phyloP scores from a whole-genome alignment of 108 stramenopile genomes.

The Skeletonema tropicum region DNA sequence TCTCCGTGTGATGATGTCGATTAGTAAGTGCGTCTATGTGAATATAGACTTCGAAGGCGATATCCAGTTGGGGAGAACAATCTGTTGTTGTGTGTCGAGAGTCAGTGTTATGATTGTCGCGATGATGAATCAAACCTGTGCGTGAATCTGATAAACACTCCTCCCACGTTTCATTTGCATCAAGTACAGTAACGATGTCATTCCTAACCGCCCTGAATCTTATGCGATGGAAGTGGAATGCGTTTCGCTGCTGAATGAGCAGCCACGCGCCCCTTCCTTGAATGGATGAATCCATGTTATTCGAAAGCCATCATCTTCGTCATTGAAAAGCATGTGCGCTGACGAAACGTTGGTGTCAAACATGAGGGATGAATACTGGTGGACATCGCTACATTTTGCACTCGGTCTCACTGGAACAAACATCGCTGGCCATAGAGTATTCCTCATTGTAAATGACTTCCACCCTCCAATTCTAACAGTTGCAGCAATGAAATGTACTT shows the following conservation, averaged over 20 bases:
- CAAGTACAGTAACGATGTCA: slow-evolving; percentile 27
- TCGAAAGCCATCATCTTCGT: slow-evolving; percentile 77
- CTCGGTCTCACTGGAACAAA: slow-evolving; percentile 29
- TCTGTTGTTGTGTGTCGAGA: not conserved
- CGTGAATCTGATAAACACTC: slow-evolving; percentile 23
- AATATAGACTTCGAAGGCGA: slow-evolving; percentile 56
- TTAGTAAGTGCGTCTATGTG: slow-evolving; percentile 64
- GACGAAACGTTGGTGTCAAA: slow-evolving; percentile 18
- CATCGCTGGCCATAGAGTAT: slow-evolving; percentile 53
- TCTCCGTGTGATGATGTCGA: slow-evolving; percentile 45
- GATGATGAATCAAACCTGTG: slow-evolving; percentile 16
- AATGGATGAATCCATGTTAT: slow-evolving; percentile 54
- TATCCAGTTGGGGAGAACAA: slow-evolving; percentile 10
- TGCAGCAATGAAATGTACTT: slow-evolving; percentile 48
- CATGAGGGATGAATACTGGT: not conserved
- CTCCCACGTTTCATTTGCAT: slow-evolving; percentile 46
- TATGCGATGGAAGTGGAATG: not conserved
- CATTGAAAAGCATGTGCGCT: slow-evolving; percentile 69
- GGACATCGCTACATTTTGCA: not conserved
- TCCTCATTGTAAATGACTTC: slow-evolving; percentile 49
- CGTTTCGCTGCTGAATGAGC: not conserved
- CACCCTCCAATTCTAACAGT: slow-evolving; percentile 58
- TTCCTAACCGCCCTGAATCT: slow-evolving; percentile 28
- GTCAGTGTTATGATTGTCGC: not conserved
- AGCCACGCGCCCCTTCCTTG: not conserved